Percentiles rank a stretch among this genome's conserved stretches.
Conservation (phyloP, 805 yeast genomes). For the Maudiozyma saulgeensis region DNA sequence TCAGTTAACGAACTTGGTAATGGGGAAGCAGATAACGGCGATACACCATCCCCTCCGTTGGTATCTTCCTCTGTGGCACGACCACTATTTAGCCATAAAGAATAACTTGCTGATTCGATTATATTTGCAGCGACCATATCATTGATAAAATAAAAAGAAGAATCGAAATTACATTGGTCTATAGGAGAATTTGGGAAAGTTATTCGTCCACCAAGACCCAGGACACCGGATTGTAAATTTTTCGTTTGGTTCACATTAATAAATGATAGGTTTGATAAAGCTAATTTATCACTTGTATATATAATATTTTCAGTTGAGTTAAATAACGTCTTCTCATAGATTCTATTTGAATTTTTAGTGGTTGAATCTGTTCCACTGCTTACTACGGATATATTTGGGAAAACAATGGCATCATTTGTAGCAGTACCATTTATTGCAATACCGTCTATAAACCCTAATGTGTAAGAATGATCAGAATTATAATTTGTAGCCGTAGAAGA, state of each 20-base stretch:
- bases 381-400: conserved; percentile 5
- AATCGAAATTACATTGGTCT: conserved; percentile 12
- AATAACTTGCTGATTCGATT: conserved; percentile 35
- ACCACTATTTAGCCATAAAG: conserved; percentile 31
- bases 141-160: conserved; percentile 27
- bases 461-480: conserved; percentile 4
- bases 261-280: conserved; percentile 28
- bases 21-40: conserved; percentile 3
- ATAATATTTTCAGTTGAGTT: not conserved
- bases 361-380: not conserved
- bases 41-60: not conserved
- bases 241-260: conserved; percentile 31
- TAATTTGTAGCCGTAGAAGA: conserved; percentile 13
- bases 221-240: conserved; percentile 30
- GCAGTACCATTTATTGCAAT: conserved; percentile 18
- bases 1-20: conserved; percentile 6
- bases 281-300: conserved; percentile 5
- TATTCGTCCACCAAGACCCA: conserved; percentile 35
- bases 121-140: conserved; percentile 22
- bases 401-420: conserved; percentile 15
- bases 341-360: not conserved
- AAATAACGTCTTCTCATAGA: not conserved
- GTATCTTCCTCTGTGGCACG: conserved; percentile 1
- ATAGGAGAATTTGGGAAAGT: conserved; percentile 8
- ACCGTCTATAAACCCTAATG: conserved; percentile 20